Percentiles rank a stretch among this genome's conserved stretches.
These are phyloP conservation scores for Rauvolfia tetraphylla DNA, from an alignment of 257 asterid species.

Conservation along the genomic window DNA sequence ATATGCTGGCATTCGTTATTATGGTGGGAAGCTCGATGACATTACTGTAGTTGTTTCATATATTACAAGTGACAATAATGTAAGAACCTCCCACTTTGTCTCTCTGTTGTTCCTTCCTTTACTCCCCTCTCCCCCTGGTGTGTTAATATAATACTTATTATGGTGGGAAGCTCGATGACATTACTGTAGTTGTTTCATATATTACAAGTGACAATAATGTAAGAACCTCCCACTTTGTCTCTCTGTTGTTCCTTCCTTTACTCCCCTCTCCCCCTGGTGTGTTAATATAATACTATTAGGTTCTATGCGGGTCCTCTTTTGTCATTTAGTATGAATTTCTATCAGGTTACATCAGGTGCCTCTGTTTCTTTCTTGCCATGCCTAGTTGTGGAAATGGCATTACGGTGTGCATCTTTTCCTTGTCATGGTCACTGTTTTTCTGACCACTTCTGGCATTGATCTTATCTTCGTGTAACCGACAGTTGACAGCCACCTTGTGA, in stretches of 20 bases:
- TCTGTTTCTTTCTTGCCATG: neutral
- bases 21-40: constrained; percentile 97
- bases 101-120: neutral
- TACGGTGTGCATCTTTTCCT: neutral
- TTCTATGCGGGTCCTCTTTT: neutral
- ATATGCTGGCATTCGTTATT: constrained; percentile 87
- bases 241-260: neutral
- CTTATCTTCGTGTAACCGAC: neutral
- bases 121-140: neutral
- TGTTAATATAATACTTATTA: no score
- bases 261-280: neutral
- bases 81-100: constrained; percentile 34
- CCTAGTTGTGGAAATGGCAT: neutral
- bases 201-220: constrained; percentile 64
- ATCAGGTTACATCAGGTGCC: neutral
- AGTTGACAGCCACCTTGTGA: neutral
- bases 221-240: constrained; percentile 28
- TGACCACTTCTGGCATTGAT: neutral
- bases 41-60: constrained; percentile 86
- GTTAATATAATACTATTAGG: neutral
- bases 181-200: constrained; percentile 84
- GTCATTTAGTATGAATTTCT: neutral
- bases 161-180: constrained; percentile 96
- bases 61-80: constrained; percentile 59
- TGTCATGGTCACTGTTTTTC: neutral